Evolutionary conservation across 495 filamentous ascomycete genomes (phyloP), one percentile per base, ranked within the genome.

Genomic region (Aspergillus haitiensis): DNA sequence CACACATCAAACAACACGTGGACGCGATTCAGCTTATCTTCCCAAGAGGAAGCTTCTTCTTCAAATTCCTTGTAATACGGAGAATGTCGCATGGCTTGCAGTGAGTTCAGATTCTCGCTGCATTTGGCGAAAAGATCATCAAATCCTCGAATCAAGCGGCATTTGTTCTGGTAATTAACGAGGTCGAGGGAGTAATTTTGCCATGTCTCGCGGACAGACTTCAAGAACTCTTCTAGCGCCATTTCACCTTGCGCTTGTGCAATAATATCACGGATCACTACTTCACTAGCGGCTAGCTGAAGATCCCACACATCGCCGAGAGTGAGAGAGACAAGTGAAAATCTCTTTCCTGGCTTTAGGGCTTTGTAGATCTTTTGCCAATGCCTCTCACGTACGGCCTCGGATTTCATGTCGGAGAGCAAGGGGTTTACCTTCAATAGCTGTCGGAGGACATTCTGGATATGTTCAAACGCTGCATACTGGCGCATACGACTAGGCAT

Each of bases 401-500:
- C 94, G 0, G 95, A 97, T 65, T 97, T 97, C 81, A 99, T 82
- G 58, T 99, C 94, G 3, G 86, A 80, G 6, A 99, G 78, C 27
- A 98, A 78, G 13, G 86, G 78, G 66, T 97, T 99, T 62, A 93
- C 89, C 71, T 96, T 97, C 64, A 97, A 79, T 21, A 93, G 78
- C 64, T 90, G 84, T 8, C 91, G 89, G n/a, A 98, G 82, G 31
- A 93, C 87, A 59, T 86, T 89, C 67, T 99, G 94, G 35, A 98
- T 90, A 66, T 99, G 93, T 72, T 98, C 94, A 71, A 99, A 99
- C 11, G 94, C 95, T 62, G 94, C 94, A 72, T 99, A 99, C 67
- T 99, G 94, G 49, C 94, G 86, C 95, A 98, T 99, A 46, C 94
- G 86, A 72, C 91, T 96, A 0, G 94, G 94, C 94, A 99, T 99